phyloP scores from a whole-genome alignment of 108 stramenopile genomes.

The Pseudonitzschia multistriata region DNA sequence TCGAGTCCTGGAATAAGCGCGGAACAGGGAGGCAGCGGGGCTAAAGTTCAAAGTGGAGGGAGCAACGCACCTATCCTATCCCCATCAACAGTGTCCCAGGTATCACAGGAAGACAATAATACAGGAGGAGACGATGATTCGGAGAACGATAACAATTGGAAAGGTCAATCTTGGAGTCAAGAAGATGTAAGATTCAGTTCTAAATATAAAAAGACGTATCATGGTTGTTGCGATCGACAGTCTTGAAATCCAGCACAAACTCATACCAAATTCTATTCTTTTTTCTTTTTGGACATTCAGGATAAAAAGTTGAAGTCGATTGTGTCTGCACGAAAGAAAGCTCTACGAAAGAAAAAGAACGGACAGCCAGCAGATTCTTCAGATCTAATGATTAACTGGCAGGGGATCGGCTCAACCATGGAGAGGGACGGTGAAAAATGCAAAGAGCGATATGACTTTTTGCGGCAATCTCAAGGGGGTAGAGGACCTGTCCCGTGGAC shows the following conservation, averaged over 20 bases:
- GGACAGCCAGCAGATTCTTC: conserved; percentile 2
- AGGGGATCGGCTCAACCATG: conserved; percentile 23
- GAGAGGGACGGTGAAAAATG: conserved; percentile 24
- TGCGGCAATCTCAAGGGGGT: conserved; percentile 23
- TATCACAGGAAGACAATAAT: neutral
- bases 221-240: neutral
- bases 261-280: neutral
- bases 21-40: neutral
- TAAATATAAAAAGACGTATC: neutral
- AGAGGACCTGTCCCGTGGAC: conserved; percentile 62
- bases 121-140: neutral
- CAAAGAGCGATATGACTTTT: conserved; percentile 25
- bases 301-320: conserved; percentile 33
- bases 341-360: conserved; percentile 17
- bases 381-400: conserved; percentile 27
- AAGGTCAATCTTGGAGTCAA: conserved; percentile 5
- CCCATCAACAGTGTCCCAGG: neutral
- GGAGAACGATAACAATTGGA: conserved; percentile 10
- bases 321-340: conserved; percentile 29
- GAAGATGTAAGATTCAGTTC: conserved; percentile 16
- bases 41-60: neutral
- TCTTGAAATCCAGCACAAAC: neutral
- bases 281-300: conserved; percentile 4
- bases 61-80: neutral
- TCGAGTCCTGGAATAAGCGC: neutral